A percentile compares a stretch with the other conserved stretches of the same genome.
Evolutionary conservation across 129 eudicot genomes (phyloP).

Genomic region (Oenanthe sinensis): DNA sequence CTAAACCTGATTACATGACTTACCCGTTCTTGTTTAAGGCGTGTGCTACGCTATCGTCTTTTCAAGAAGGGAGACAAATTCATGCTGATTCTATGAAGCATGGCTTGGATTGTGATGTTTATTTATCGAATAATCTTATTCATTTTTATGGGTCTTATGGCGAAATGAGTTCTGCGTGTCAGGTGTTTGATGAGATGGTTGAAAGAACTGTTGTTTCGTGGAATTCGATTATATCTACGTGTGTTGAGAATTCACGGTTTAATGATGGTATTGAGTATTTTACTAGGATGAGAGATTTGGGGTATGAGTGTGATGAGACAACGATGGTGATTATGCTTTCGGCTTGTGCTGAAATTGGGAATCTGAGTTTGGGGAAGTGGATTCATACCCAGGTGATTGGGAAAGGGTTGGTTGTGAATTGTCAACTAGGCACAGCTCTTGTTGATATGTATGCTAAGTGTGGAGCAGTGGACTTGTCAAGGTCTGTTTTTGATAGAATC

Average conservation of each 20-base stretch:
- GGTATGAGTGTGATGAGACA: constrained; percentile 40
- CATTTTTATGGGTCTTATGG: constrained; percentile 49
- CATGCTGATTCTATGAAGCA: constrained; percentile 44
- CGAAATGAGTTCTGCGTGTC: constrained; percentile 37
- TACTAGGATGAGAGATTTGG: constrained; percentile 32
- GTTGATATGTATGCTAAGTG: constrained; percentile 72
- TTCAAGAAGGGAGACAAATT: constrained; percentile 45
- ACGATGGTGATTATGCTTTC: constrained; percentile 62
- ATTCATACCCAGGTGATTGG: constrained; percentile 47
- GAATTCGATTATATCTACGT: constrained; percentile 56
- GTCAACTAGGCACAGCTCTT: constrained; percentile 56
- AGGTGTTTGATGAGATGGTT: constrained; percentile 59
- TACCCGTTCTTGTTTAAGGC: constrained; percentile 56
- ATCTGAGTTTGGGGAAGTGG: constrained; percentile 53
- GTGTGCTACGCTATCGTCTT: constrained; percentile 38
- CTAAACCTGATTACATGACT: constrained; percentile 22
- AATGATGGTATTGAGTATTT: constrained; percentile 32
- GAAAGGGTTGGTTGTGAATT: constrained; percentile 29
- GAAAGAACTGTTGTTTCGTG: constrained; percentile 55
- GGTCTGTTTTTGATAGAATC: constrained; percentile 40
- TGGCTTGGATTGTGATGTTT: constrained; percentile 44
- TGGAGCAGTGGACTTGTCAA: constrained; percentile 42
- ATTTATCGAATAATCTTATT: constrained; percentile 46
- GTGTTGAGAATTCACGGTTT: constrained; percentile 31
- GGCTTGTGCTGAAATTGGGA: constrained; percentile 53